phyloP scores from a whole-genome alignment of 208 protist genomes.

The Giardia muris region DNA sequence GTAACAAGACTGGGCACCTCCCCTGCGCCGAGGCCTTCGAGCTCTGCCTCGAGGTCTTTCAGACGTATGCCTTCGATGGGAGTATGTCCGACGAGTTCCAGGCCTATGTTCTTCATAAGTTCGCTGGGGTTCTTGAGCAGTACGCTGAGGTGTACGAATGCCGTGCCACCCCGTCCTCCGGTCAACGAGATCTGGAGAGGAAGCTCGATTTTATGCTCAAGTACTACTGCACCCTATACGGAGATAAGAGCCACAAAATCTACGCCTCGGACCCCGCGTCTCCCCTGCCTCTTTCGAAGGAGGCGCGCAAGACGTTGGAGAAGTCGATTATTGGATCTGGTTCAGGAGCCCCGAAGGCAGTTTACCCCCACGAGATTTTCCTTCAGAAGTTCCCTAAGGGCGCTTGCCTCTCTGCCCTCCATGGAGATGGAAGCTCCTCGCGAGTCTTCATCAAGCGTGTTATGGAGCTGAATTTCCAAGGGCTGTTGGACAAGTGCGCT shows the following conservation, averaged over 20 bases:
- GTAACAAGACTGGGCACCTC: not conserved
- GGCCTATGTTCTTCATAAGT: not conserved
- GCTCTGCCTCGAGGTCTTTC: not conserved
- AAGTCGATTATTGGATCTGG: too few species aligned
- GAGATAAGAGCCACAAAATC: not conserved
- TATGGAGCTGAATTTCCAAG: too few species aligned
- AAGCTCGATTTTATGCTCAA: not conserved
- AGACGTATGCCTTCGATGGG: not conserved
- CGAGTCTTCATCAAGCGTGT: not conserved
- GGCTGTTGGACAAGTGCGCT: too few species aligned
- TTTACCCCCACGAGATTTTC: not conserved
- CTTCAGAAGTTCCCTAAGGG: not conserved
- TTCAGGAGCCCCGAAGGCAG: too few species aligned
- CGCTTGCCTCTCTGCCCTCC: not conserved
- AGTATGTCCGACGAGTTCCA: not conserved
- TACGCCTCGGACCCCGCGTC: not conserved
- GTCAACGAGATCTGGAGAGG: not conserved
- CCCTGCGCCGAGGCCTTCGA: not conserved
- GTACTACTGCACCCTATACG: not conserved
- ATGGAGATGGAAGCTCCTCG: not conserved
- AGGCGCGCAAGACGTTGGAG: not conserved
- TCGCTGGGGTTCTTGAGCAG: not conserved
- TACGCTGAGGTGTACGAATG: not conserved
- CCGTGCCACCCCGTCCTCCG: not conserved
- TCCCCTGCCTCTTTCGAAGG: not conserved